phyloP scores from a whole-genome alignment of 345 rosid species.

The Citrus sp. region DNA sequence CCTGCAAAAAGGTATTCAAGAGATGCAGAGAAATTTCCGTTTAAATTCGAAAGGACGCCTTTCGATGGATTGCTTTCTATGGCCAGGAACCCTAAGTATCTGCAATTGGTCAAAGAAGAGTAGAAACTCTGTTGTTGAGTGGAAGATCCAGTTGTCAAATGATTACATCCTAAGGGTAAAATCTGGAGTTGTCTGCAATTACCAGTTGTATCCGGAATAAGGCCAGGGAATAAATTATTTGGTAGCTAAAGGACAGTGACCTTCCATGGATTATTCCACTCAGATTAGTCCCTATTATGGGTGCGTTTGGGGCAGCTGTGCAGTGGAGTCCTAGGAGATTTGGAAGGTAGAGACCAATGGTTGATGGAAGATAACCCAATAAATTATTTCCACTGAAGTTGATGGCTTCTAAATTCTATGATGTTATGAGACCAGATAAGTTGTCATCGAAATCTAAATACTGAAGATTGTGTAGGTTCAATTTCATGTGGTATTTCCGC shows the following conservation, averaged over 20 bases:
- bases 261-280: conserved; percentile 8
- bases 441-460: neutral
- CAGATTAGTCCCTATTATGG: neutral
- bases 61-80: neutral
- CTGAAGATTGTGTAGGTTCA: neutral
- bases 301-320: too few relatives aligned
- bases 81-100: neutral
- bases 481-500: neutral
- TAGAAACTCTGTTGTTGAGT: neutral
- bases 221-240: conserved; percentile 15
- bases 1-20: neutral
- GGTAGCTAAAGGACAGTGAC: conserved; percentile 4
- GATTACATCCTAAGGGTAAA: neutral
- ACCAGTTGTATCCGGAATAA: conserved; percentile 2
- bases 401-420: neutral
- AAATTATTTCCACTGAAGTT: neutral
- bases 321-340: neutral
- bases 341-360: neutral
- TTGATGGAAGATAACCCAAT: neutral
- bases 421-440: neutral
- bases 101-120: conserved; percentile 4
- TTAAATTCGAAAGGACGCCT: neutral
- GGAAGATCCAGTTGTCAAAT: neutral
- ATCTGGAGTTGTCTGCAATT: neutral
- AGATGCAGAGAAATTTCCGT: conserved; percentile 2